A percentile compares a stretch with the other conserved stretches of the same genome.
These are phyloP conservation scores for Coemansia sp. DNA, from an alignment of 192 early-diverging fungal genomes.

Conservation along the genomic window DNA sequence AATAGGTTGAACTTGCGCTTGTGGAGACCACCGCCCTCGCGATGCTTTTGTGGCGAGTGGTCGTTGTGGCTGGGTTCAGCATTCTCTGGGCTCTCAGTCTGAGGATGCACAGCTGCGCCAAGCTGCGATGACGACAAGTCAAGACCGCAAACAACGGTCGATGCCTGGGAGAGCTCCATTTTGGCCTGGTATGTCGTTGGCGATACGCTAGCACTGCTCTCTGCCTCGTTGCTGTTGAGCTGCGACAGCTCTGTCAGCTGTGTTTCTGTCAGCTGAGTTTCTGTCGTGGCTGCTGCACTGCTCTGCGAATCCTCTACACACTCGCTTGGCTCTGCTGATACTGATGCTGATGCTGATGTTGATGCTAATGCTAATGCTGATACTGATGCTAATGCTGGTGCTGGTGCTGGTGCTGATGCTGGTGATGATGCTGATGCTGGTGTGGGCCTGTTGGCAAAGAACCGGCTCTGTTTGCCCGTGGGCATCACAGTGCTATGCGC, in stretches of 20 bases:
- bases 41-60: neutral
- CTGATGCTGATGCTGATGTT: neutral
- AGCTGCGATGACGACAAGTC: neutral
- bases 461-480: conserved; percentile 31
- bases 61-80: neutral
- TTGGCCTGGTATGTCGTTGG: no score
- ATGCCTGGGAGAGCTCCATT: neutral
- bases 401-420: neutral
- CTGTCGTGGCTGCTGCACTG: neutral
- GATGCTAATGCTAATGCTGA: neutral
- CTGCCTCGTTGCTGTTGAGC: neutral
- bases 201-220: neutral
- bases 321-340: neutral
- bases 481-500: conserved; percentile 12
- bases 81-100: neutral
- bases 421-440: neutral
- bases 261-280: neutral
- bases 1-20: neutral
- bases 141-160: neutral
- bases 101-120: neutral
- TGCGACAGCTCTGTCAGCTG: neutral
- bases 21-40: neutral
- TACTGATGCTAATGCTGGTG: neutral
- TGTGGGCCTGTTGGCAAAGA: conserved; percentile 20
- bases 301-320: neutral